phyloP scores from a whole-genome alignment of 1,139 yeast genomes.

The Taiozyma sp. region DNA sequence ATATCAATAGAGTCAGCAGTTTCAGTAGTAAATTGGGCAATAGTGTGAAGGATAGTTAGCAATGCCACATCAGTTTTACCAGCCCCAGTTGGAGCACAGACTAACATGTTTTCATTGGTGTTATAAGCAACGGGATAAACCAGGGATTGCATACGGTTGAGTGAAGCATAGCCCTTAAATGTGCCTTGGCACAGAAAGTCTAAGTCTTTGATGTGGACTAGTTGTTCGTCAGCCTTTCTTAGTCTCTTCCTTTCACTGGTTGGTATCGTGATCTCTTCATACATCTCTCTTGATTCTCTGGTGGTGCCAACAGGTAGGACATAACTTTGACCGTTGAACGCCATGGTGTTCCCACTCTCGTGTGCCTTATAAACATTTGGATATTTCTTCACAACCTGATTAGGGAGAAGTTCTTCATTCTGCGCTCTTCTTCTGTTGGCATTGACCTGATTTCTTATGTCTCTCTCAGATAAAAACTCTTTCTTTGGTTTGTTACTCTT shows the following conservation, averaged over 20 bases:
- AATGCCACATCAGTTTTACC: slow-evolving; percentile 98
- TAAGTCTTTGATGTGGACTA: slow-evolving; percentile 56
- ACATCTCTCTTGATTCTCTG: slow-evolving; percentile 54
- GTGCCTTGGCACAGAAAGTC: slow-evolving; percentile 83
- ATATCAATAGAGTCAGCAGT: slow-evolving; percentile 58
- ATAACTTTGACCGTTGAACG: slow-evolving; percentile 77
- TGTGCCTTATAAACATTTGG: slow-evolving; percentile 84
- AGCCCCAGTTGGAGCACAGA: slow-evolving; percentile 99
- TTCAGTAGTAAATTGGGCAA: slow-evolving; percentile 50
- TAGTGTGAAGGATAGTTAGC: slow-evolving; percentile 73
- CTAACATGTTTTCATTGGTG: slow-evolving; percentile 91
- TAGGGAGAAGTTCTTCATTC: slow-evolving; percentile 46
- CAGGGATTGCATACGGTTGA: slow-evolving; percentile 88
- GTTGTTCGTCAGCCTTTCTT: slow-evolving; percentile 44
- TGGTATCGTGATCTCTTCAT: slow-evolving; percentile 86
- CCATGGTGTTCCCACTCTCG: slow-evolving; percentile 63
- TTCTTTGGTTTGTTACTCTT: slow-evolving; percentile 17
- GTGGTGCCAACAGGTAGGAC: slow-evolving; percentile 80
- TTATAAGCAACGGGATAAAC: slow-evolving; percentile 91
- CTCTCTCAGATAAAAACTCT: slow-evolving; percentile 47
- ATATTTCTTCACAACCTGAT: slow-evolving; percentile 47
- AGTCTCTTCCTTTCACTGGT: slow-evolving; percentile 45
- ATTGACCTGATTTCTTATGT: slow-evolving; percentile 51
- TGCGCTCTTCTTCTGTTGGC: slow-evolving; percentile 50
- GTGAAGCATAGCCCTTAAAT: slow-evolving; percentile 67